Conservation (phyloP, 129 eudicot genomes). For the Lonicera japonica region DNA sequence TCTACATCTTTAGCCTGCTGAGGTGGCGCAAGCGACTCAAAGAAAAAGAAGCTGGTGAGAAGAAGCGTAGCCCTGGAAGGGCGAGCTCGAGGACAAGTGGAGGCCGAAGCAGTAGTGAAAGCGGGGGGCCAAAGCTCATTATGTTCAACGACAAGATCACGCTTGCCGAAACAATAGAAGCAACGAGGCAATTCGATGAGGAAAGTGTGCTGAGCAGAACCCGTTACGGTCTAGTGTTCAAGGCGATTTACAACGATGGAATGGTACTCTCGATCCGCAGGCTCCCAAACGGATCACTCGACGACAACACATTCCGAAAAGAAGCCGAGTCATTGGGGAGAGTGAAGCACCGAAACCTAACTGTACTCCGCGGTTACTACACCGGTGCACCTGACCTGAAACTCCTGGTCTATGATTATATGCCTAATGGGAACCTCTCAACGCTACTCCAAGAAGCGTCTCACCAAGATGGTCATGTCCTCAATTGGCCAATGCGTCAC, state of each 20-base stretch:
- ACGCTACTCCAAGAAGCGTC: conserved; percentile 80
- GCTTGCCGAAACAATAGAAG: conserved; percentile 69
- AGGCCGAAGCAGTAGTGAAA: conserved; percentile 53
- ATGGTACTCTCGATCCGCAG: conserved; percentile 72
- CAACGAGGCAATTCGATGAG: conserved; percentile 73
- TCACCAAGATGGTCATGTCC: conserved; percentile 85
- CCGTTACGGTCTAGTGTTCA: conserved; percentile 53
- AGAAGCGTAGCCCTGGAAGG: conserved; percentile 55
- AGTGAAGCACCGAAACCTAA: conserved; percentile 65
- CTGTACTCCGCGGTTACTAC: conserved; percentile 74
- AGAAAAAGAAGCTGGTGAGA: conserved; percentile 33
- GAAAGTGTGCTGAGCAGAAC: conserved; percentile 65
- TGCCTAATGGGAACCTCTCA: conserved; percentile 84
- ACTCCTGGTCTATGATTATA: conserved; percentile 70
- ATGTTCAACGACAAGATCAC: conserved; percentile 81
- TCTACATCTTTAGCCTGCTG: conserved; percentile 43
- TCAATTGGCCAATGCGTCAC: conserved; percentile 89
- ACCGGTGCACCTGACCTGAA: conserved; percentile 67
- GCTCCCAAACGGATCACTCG: conserved; percentile 41
- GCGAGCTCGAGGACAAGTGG: conserved; percentile 49
- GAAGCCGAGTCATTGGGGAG: conserved; percentile 67
- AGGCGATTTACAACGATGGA: conserved; percentile 66
- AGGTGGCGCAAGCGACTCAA: conserved; percentile 57
- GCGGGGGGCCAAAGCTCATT: conserved; percentile 63
- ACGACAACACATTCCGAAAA: conserved; percentile 45